A percentile compares a stretch with the other conserved stretches of the same genome.
phyloP scores from a whole-genome alignment of 805 yeast species.

The Ogataea thermomethanolica region DNA sequence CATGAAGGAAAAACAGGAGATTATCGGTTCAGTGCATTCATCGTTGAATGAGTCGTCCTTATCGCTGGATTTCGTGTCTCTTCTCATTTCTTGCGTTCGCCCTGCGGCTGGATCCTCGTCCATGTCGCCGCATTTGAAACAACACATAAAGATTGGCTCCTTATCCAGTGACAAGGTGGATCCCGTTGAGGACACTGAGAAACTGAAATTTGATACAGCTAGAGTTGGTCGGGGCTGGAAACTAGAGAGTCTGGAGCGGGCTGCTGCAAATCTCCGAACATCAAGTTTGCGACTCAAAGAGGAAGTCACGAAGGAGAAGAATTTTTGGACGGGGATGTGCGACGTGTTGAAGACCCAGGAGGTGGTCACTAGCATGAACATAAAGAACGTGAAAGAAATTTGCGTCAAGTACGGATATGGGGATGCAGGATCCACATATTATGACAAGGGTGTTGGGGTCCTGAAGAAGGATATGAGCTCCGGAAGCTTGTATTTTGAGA shows the following conservation, averaged over 20 bases:
- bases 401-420: conserved; percentile 90
- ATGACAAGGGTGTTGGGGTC: conserved; percentile 73
- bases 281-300: conserved; percentile 50
- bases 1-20: conserved; percentile 47
- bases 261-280: conserved; percentile 47
- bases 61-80: conserved; percentile 81
- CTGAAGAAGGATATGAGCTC: conserved; percentile 47
- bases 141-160: conserved; percentile 73
- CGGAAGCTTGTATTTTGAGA: conserved; percentile 42
- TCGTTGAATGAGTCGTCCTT: conserved; percentile 89
- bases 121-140: conserved; percentile 79
- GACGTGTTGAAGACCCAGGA: conserved; percentile 49
- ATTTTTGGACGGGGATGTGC: conserved; percentile 59
- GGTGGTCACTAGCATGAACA: conserved; percentile 63
- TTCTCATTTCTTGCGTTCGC: conserved; percentile 72
- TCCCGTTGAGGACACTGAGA: conserved; percentile 21
- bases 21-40: conserved; percentile 48
- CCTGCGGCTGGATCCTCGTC: conserved; percentile 87
- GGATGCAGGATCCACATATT: conserved; percentile 80
- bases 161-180: conserved; percentile 48
- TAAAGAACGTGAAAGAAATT: conserved; percentile 50
- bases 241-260: conserved; percentile 57
- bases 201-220: conserved; percentile 26
- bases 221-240: conserved; percentile 80
- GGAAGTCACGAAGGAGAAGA: conserved; percentile 58